Percentiles rank a stretch among this genome's conserved stretches.
phyloP scores from a whole-genome alignment of 2,329 filamentous ascomycete species.

The Diaporthe ilicicola region DNA sequence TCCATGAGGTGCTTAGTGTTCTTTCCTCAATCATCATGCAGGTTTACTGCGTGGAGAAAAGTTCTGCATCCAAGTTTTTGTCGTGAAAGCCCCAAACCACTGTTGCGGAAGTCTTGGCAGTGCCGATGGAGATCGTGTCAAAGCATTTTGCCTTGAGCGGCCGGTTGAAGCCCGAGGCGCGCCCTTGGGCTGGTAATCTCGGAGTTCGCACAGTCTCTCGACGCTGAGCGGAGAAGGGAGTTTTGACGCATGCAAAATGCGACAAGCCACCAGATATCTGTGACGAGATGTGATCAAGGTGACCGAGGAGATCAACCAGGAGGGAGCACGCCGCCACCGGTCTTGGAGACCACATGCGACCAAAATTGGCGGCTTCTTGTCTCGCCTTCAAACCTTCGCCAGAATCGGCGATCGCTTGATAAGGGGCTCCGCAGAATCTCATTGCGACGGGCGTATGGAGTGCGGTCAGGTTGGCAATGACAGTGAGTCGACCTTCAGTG shows the following conservation, averaged over 20 bases:
- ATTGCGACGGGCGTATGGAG: constrained; percentile 33
- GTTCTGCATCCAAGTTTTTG: too few species aligned
- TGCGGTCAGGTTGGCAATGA: constrained; percentile 27
- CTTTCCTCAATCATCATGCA: too few species aligned
- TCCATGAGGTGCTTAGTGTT: too few species aligned
- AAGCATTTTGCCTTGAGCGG: constrained; percentile 11
- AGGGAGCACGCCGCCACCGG: constrained; percentile 25
- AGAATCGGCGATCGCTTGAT: constrained; percentile 30
- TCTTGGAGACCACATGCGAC: constrained; percentile 26
- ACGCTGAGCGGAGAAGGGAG: background rate
- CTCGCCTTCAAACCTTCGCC: constrained; percentile 27
- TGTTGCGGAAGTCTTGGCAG: background rate
- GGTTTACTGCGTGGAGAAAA: too few species aligned
- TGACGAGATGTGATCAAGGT: constrained; percentile 27
- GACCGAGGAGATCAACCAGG: constrained; percentile 34
- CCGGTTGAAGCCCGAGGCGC: constrained; percentile 4
- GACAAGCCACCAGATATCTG: background rate
- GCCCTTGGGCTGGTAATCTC: constrained; percentile 11
- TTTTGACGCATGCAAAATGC: background rate
- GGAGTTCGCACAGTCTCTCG: background rate
- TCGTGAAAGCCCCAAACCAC: too few species aligned
- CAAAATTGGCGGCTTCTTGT: constrained; percentile 21
- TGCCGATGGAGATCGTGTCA: background rate
- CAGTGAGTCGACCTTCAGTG: too few species aligned
- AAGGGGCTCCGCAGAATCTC: constrained; percentile 28